Base-by-base conservation (phyloP, 768 basidiomycete species). In the Melanogaster broomeanus region DNA sequence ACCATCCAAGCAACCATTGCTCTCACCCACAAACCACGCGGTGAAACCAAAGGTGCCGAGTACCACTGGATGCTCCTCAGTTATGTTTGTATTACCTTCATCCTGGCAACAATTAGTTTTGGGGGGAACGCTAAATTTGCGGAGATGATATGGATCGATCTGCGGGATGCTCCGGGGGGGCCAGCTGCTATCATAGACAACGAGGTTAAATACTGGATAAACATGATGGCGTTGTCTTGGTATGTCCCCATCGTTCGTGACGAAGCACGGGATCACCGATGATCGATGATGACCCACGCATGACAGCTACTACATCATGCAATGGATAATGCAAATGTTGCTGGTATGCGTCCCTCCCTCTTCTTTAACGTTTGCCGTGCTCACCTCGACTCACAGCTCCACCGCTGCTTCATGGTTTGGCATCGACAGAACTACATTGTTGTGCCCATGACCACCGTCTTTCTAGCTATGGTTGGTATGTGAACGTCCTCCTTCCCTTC, bases 111-210 rank as follows among this genome's bases (percentile, higher is more conserved):
- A 1, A 45, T 73, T 10, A 61, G 58, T 9, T 57, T 65, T 6
- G 66, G 52, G 7, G 51, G 40, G 2, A 63, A 70, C 22, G 52
- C 57, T 3, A 63, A 57, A 34, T 69, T 64, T 48, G 70, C 57
- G 46, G 63, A 53, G n/a, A 59, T 65, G 68, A 64, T 69, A n/a
- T 74, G 52, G 57, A 68, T 70, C 19, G 67, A 71, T 33, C 7
- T 64, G 28, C 66, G 69, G 69, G 12, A 52, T 55, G 58, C 52
- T 12, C 58, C 57, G n/a, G n/a, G n/a, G 31, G n/a, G n/a, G n/a
- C n/a, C n/a, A n/a, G 58, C 52, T 12, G 58, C 57, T 28, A 52
- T 38, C 42, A 52, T 54, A 34, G 44, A 52, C 8, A 30, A 45
- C 4, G 58, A 61, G 37, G 42, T 61, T 24, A 25, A 52, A 30